Base-by-base conservation (phyloP, 805 yeast species). In the Wickerhamiella kurtzmanii region DNA sequence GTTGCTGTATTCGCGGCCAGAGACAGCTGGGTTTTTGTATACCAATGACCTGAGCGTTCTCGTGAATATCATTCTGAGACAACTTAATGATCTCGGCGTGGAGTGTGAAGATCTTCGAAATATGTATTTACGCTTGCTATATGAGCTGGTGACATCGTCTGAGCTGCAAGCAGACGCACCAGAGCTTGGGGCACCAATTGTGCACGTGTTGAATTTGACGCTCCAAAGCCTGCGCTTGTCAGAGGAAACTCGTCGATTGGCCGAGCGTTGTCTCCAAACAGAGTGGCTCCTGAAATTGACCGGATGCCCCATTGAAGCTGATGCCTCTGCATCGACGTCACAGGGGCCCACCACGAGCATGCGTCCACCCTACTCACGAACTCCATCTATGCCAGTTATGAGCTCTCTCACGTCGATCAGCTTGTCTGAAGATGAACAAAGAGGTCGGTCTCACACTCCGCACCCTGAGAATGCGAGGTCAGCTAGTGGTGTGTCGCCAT, bases 21-120 rank as follows among this genome's bases (percentile, higher is more conserved):
- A 65, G 35, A 80, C 94, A 0, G 68, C 74, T 45, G 82, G 80
- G 49, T 70, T 80, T 55, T 75, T 86, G 43, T 88, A 88, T 59
- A 68, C 84, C 51, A 88, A 88, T 56, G 97, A 88, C 60, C 64
- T 88, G 49, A 79, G 81, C 55, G 94, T 88, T 4, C 72, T 88
- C 48, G 78, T 82, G 13, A 95, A 86, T 57, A 87, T 88, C 8
- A 69, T 88, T 45, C 70, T 88, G 1, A 67, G 97, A 45, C 95
- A 88, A 59, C 67, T 89, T 46, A 74, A 74, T 53, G 79, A 88
- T 56, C 62, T 85, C 37, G 75, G 87, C 19, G 17, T 35, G 21
- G 69, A 63, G 45, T 72, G 70, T 11, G 80, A 73, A 48, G 64
- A 72, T 8, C 64, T 79, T 37, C 75, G 83, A 46, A 79, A 80